Percentiles rank a stretch among this genome's conserved stretches.
Evolutionary conservation across 257 asterid genomes (phyloP).

Genomic region (Plantago elongata): DNA sequence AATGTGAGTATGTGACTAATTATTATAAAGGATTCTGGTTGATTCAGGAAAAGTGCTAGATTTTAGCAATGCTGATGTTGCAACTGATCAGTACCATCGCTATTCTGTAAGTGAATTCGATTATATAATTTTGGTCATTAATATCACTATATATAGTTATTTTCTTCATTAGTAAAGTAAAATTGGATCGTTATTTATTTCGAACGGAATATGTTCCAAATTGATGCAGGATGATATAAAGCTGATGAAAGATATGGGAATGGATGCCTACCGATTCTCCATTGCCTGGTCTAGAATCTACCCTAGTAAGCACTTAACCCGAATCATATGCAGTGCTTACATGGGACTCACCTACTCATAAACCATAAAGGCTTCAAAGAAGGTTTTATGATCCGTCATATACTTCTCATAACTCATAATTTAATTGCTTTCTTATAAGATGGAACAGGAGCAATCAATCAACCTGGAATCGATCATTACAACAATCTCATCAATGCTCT

Average conservation of each 20-base stretch:
- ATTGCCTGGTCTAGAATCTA: slow-evolving; percentile 88
- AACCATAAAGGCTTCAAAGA: too few relatives aligned
- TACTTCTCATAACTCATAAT: too few relatives aligned
- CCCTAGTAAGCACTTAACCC: slow-evolving; percentile 52
- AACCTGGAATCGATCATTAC: slow-evolving; percentile 85
- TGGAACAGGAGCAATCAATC: slow-evolving; percentile 75
- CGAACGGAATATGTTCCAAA: not conserved
- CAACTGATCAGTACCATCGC: slow-evolving; percentile 72
- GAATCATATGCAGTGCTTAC: not conserved
- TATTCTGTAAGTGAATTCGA: slow-evolving; percentile 42
- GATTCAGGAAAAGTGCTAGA: slow-evolving; percentile 65
- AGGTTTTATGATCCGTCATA: too few relatives aligned
- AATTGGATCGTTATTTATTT: not conserved
- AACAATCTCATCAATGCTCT: slow-evolving; percentile 68
- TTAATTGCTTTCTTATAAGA: slow-evolving; percentile 31
- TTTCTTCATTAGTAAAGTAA: not conserved
- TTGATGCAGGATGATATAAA: slow-evolving; percentile 60
- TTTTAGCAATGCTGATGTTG: slow-evolving; percentile 75
- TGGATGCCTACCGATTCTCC: slow-evolving; percentile 92
- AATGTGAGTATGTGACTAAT: too few relatives aligned
- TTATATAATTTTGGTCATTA: too few relatives aligned
- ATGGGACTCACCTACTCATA: too few relatives aligned
- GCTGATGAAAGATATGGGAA: slow-evolving; percentile 79
- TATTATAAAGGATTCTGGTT: not conserved
- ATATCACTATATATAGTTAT: too few relatives aligned